These are phyloP conservation scores for Cornus florida DNA, from an alignment of 148 eudicot genomes.

Conservation along the genomic window DNA sequence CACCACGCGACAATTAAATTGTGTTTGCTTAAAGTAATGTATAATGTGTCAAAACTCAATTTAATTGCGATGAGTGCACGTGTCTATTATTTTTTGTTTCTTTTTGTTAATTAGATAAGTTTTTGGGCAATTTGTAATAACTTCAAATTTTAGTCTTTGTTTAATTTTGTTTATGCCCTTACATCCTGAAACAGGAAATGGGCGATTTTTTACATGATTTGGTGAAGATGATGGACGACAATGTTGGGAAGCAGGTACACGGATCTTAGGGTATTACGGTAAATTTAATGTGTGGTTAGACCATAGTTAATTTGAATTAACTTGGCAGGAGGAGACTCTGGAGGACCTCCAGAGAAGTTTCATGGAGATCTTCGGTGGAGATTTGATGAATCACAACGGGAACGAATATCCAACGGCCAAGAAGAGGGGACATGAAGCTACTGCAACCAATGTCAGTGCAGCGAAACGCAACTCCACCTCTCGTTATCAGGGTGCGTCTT, in stretches of 20 bases:
- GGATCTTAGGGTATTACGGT: not conserved
- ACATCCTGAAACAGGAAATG: conserved; percentile 58
- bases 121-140: not conserved
- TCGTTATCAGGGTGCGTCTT: conserved; percentile 11
- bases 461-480: conserved; percentile 32
- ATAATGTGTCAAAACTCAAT: no score
- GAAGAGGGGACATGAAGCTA: conserved; percentile 43
- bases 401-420: conserved; percentile 38
- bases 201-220: conserved; percentile 86
- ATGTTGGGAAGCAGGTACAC: conserved; percentile 61
- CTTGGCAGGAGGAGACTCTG: conserved; percentile 53
- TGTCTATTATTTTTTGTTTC: not conserved
- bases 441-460: conserved; percentile 20
- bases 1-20: no score
- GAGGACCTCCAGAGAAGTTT: conserved; percentile 89
- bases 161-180: not conserved
- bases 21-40: no score
- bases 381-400: conserved; percentile 47
- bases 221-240: conserved; percentile 69
- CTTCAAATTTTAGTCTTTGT: not conserved
- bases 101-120: not conserved
- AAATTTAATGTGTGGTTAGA: not conserved
- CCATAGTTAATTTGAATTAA: not conserved
- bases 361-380: conserved; percentile 78
- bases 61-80: no score